phyloP scores from a whole-genome alignment of 768 basidiomycete species.

The Flagelloscypha sp. region DNA sequence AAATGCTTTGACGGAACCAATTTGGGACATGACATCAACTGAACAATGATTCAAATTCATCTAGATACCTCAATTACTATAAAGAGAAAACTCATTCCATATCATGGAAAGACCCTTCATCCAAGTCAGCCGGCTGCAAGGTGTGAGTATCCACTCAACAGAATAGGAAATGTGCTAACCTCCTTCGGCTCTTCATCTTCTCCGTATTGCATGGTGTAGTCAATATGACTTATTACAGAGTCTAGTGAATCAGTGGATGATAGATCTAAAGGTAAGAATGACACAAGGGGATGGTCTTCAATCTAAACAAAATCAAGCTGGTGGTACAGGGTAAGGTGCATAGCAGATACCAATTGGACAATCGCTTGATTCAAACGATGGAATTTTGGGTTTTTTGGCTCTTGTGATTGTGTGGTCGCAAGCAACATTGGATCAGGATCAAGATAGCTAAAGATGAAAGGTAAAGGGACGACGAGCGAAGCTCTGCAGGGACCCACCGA shows the following conservation, averaged over 20 bases:
- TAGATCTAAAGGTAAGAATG: constrained; percentile 91
- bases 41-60: too few relatives aligned
- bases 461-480: constrained; percentile 2
- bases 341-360: constrained; percentile 71
- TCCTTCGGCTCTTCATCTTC: constrained; percentile 98
- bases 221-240: constrained; percentile 88
- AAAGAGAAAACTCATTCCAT: constrained; percentile 58
- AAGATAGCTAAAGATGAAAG: constrained; percentile 53
- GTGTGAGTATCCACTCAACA: constrained; percentile 10
- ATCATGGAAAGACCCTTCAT: constrained; percentile 84
- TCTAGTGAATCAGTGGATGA: constrained; percentile 85
- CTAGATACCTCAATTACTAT: too few relatives aligned
- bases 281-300: constrained; percentile 96
- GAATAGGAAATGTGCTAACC: constrained; percentile 31
- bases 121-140: constrained; percentile 79
- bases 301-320: constrained; percentile 46
- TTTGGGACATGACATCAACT: too few relatives aligned
- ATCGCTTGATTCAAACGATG: constrained; percentile 93
- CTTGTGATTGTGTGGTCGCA: constrained; percentile 50
- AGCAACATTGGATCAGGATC: constrained; percentile 93
- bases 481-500: constrained; percentile 48
- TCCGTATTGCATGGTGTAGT: constrained; percentile 97
- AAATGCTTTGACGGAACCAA: too few relatives aligned
- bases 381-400: constrained; percentile 71
- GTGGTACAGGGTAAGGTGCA: neutral